Percentiles rank a stretch among this genome's conserved stretches.
Evolutionary conservation across 352 stramenopile species (phyloP).

Genomic region (Phytopythium aichiense): DNA sequence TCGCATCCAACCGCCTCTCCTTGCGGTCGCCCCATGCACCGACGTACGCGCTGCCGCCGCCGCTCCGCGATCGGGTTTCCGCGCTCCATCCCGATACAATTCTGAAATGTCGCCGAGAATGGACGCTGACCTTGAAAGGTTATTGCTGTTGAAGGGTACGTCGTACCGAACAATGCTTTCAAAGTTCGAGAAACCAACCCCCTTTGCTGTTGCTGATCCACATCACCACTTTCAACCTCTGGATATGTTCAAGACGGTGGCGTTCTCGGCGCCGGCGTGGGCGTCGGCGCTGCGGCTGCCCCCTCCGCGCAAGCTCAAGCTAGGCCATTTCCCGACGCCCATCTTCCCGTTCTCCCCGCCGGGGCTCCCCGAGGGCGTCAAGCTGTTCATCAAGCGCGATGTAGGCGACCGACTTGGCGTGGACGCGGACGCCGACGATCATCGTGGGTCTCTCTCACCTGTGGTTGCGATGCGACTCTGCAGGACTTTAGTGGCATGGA

Average conservation of each 20-base stretch:
- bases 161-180: too few relatives aligned
- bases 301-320: constrained; percentile 39
- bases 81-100: constrained; percentile 2
- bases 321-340: constrained; percentile 80
- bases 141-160: too few relatives aligned
- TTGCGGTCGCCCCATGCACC: not conserved
- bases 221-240: not conserved
- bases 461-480: not conserved
- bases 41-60: constrained; percentile 31
- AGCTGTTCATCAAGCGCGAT: constrained; percentile 84
- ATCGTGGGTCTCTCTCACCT: not conserved
- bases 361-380: constrained; percentile 58
- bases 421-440: too few relatives aligned
- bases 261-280: constrained; percentile 61
- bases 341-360: constrained; percentile 74
- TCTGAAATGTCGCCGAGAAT: not conserved
- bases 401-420: constrained; percentile 12
- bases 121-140: not conserved
- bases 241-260: constrained; percentile 56
- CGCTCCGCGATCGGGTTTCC: constrained; percentile 35
- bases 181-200: not conserved
- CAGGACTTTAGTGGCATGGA: constrained; percentile 88
- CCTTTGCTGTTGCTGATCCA: not conserved
- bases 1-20: not conserved
- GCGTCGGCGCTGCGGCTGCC: constrained; percentile 40